These are phyloP conservation scores for Leccinellum rugosiceps DNA, from an alignment of 768 basidiomycete species.

Conservation along the genomic window DNA sequence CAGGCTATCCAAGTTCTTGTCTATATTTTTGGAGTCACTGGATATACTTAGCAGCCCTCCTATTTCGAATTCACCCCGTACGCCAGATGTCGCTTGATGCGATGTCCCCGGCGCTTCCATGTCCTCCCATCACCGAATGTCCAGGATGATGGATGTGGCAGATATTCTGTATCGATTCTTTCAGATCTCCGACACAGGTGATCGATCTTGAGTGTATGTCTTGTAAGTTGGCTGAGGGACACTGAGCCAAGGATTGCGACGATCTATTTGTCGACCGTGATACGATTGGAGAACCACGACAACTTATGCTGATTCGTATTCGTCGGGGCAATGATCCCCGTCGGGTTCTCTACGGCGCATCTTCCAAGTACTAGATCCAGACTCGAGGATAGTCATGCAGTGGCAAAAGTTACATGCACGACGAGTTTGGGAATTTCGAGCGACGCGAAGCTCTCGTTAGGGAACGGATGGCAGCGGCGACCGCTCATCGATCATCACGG, in stretches of 20 bases:
- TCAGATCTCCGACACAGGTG: constrained; percentile 1
- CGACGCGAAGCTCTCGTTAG: neutral
- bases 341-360: neutral
- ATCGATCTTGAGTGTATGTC: neutral
- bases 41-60: constrained; percentile 1
- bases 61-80: neutral
- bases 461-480: neutral
- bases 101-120: constrained; percentile 13
- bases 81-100: constrained; percentile 8
- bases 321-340: neutral
- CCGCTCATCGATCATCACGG: neutral
- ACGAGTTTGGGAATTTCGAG: neutral
- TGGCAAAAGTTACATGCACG: neutral
- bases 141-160: neutral
- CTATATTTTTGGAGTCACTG: neutral
- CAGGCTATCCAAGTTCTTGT: neutral
- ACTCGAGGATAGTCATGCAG: neutral
- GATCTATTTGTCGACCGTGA: neutral
- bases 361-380: neutral
- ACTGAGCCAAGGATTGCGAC: neutral
- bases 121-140: neutral
- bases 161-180: constrained; percentile 4
- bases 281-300: neutral
- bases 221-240: neutral
- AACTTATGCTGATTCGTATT: neutral